Percentiles rank a stretch among this genome's conserved stretches.
Conservation (phyloP, 257 asterid species). For the Agastache rugosa region DNA sequence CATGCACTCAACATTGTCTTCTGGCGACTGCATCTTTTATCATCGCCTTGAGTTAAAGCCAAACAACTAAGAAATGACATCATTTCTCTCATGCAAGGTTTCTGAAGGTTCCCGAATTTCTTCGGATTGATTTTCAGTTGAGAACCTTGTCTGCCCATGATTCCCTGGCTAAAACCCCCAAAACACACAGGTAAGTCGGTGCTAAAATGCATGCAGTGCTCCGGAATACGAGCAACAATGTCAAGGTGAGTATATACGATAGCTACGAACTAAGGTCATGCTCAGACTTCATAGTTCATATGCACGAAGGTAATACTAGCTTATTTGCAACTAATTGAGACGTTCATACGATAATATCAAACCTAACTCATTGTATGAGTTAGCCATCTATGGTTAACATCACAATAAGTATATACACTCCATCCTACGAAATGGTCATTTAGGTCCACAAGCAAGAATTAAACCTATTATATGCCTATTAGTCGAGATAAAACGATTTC, state of each 20-base stretch:
- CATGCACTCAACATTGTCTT: slow-evolving; percentile 72
- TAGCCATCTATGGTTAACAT: too few species aligned
- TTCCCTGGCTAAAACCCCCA: slow-evolving; percentile 37
- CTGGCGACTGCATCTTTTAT: slow-evolving; percentile 69
- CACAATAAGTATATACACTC: too few species aligned
- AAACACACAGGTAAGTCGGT: neutral
- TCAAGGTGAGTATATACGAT: neutral
- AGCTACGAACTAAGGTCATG: too few species aligned
- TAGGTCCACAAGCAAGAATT: too few species aligned
- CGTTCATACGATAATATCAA: too few species aligned
- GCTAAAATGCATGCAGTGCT: slow-evolving; percentile 14
- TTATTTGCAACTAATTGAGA: too few species aligned
- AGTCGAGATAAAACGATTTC: too few species aligned
- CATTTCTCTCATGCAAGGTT: slow-evolving; percentile 91
- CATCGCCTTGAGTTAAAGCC: slow-evolving; percentile 74
- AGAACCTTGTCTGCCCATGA: slow-evolving; percentile 87
- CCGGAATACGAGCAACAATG: neutral
- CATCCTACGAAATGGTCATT: too few species aligned
- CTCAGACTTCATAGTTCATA: too few species aligned
- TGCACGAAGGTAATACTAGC: too few species aligned
- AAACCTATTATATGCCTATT: too few species aligned
- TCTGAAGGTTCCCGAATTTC: slow-evolving; percentile 77
- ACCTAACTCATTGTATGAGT: too few species aligned
- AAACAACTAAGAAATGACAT: slow-evolving; percentile 76
- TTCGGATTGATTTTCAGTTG: slow-evolving; percentile 72